Evolutionary conservation across 306 rosid species (phyloP).

Genomic region (Chamaecrista fasciculata): DNA sequence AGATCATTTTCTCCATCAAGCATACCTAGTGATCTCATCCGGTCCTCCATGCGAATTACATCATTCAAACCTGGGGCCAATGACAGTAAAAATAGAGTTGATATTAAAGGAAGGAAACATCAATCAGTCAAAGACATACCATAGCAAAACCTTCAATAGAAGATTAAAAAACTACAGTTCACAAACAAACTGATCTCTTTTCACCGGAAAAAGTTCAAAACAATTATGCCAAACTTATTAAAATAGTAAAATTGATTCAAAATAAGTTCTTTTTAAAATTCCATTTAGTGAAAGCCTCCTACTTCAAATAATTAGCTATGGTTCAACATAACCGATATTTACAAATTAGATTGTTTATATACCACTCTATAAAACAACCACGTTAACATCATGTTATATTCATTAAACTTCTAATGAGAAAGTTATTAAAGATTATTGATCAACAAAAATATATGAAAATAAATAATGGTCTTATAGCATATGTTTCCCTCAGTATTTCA

Average conservation of each 20-base stretch:
- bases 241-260: background rate
- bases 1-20: constrained; percentile 50
- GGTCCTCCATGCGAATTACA: constrained; percentile 71
- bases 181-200: constrained; percentile 3
- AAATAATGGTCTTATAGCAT: too few relatives aligned
- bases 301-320: constrained; percentile 4
- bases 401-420: background rate
- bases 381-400: background rate
- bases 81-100: constrained; percentile 3
- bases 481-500: background rate
- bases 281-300: background rate
- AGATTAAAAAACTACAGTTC: background rate
- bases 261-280: background rate
- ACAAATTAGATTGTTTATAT: constrained; percentile 1
- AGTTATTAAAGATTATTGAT: background rate
- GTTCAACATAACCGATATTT: background rate
- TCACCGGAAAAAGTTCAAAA: constrained; percentile 2
- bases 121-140: constrained; percentile 9
- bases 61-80: constrained; percentile 38
- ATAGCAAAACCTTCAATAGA: background rate
- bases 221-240: background rate
- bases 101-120: background rate
- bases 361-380: background rate
- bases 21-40: constrained; percentile 60
- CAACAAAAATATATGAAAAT: background rate